These are phyloP conservation scores for Podospora sp. DNA, from an alignment of 495 filamentous ascomycete species.

Conservation along the genomic window DNA sequence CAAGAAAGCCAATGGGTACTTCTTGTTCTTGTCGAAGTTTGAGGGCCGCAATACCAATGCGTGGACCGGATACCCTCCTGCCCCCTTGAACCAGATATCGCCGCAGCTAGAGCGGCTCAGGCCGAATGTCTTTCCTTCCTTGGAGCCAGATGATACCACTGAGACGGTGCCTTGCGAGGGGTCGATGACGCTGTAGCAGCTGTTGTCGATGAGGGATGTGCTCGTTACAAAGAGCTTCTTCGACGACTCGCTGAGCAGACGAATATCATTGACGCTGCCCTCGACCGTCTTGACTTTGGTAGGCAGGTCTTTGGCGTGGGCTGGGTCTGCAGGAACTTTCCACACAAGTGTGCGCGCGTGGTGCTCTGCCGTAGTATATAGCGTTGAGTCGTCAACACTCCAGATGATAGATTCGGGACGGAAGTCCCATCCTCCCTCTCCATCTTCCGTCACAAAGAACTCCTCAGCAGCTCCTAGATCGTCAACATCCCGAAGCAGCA, in stretches of 20 bases:
- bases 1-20: conserved; percentile 80
- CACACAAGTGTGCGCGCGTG: conserved; percentile 65
- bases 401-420: conserved; percentile 69
- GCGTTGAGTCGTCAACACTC: conserved; percentile 62
- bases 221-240: conserved; percentile 64
- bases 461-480: conserved; percentile 65
- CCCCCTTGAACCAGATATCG: conserved; percentile 69
- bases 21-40: conserved; percentile 68
- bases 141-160: conserved; percentile 66
- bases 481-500: conserved; percentile 62
- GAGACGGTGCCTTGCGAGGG: conserved; percentile 46
- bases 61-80: conserved; percentile 63
- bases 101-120: conserved; percentile 62
- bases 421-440: conserved; percentile 66
- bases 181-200: conserved; percentile 64
- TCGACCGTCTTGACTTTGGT: conserved; percentile 56
- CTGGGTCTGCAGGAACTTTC: conserved; percentile 58
- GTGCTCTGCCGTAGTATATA: conserved; percentile 70
- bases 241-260: conserved; percentile 51
- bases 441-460: conserved; percentile 63
- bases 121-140: conserved; percentile 70
- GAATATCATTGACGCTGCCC: conserved; percentile 63
- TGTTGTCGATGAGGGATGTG: conserved; percentile 70
- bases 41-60: conserved; percentile 82
- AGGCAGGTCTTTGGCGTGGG: conserved; percentile 56